phyloP scores from a whole-genome alignment of 2,329 filamentous ascomycete genomes.

The Chalaropsis ovoidea region DNA sequence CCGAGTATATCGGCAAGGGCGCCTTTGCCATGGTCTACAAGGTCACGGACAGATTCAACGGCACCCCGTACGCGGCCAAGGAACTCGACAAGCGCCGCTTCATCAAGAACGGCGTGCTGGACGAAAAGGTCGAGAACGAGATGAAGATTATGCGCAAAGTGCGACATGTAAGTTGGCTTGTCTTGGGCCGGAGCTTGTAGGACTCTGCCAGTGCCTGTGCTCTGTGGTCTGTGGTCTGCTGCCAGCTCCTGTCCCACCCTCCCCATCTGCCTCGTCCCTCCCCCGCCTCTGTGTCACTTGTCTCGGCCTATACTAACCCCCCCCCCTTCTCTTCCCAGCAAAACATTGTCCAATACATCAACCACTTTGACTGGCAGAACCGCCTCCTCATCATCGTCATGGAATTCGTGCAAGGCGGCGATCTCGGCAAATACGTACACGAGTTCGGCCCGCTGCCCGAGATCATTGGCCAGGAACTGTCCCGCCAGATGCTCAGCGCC shows the following conservation, averaged over 20 bases:
- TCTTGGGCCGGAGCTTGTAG: not conserved
- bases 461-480: constrained; percentile 56
- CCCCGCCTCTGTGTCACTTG: constrained; percentile 21
- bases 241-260: constrained; percentile 20
- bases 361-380: constrained; percentile 71
- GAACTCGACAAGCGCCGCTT: constrained; percentile 89
- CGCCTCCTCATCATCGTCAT: constrained; percentile 93
- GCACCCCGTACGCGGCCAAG: constrained; percentile 78
- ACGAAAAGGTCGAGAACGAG: constrained; percentile 90
- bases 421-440: constrained; percentile 64
- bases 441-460: constrained; percentile 56
- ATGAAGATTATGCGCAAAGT: constrained; percentile 90
- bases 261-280: not conserved
- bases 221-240: too few species aligned
- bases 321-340: constrained; percentile 40
- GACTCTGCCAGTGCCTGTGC: too few species aligned
- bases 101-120: constrained; percentile 81
- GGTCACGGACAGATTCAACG: constrained; percentile 75
- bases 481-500: constrained; percentile 67
- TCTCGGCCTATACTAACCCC: constrained; percentile 7
- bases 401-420: constrained; percentile 78
- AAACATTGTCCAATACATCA: constrained; percentile 85
- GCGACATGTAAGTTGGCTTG: constrained; percentile 54
- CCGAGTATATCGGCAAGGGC: constrained; percentile 75
- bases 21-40: constrained; percentile 93